Conservation (phyloP, 495 filamentous ascomycete species). For the Bryoglossum gracile region DNA sequence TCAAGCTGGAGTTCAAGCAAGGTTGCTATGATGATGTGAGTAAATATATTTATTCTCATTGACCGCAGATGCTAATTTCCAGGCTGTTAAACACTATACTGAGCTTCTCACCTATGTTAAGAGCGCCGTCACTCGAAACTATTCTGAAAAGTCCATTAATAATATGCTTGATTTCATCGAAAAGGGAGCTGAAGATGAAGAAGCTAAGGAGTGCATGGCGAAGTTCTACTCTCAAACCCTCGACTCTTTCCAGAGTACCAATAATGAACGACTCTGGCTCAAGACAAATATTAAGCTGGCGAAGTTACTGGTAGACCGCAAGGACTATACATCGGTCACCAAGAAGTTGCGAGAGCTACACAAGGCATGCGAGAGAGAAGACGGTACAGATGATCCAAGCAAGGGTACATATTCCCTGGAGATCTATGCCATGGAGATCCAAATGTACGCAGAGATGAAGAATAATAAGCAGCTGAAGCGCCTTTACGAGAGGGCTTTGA, state of each 20-base stretch:
- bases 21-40: constrained; percentile 73
- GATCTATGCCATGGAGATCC: constrained; percentile 94
- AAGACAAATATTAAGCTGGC: constrained; percentile 98
- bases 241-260: constrained; percentile 90
- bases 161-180: constrained; percentile 99
- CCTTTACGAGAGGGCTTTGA: constrained; percentile 82
- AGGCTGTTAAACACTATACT: constrained; percentile 93
- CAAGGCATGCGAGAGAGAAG: constrained; percentile 77
- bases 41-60: background rate
- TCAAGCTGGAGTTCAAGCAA: constrained; percentile 92
- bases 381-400: constrained; percentile 87
- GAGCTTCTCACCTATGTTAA: constrained; percentile 97
- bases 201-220: constrained; percentile 82
- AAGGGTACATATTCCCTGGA: constrained; percentile 96
- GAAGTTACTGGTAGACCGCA: constrained; percentile 80
- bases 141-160: constrained; percentile 98
- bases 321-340: constrained; percentile 73
- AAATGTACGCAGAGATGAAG: constrained; percentile 94
- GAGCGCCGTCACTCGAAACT: constrained; percentile 93
- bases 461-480: constrained; percentile 97
- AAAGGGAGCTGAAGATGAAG: constrained; percentile 65
- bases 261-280: constrained; percentile 95
- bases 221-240: constrained; percentile 92
- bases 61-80: constrained; percentile 16
- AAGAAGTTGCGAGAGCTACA: constrained; percentile 87